Base-by-base conservation (phyloP, 1,284 basidiomycete genomes). In the Puccinia novopanici region DNA sequence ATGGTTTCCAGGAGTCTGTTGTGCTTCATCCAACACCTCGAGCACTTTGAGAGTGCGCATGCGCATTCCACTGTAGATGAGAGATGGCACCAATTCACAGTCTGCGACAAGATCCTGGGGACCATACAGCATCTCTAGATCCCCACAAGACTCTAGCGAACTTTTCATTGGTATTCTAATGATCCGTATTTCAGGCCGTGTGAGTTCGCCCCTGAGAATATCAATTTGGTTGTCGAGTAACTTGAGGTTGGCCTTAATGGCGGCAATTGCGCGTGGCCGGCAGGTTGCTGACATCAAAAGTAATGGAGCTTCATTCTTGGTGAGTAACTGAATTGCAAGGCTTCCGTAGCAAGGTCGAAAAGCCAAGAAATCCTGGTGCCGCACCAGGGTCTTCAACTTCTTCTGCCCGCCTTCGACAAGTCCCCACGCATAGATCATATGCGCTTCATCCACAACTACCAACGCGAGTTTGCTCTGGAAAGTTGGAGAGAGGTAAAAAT, bases 391-490 rank as follows among this genome's bases (percentile, higher is more conserved):
- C n/a, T n/a, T n/a, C n/a, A n/a, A n/a, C n/a, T n/a, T n/a, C n/a
- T n/a, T n/a, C n/a, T n/a, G n/a, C n/a, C n/a, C n/a, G n/a, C n/a
- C n/a, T n/a, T n/a, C n/a, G n/a, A n/a, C n/a, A n/a, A n/a, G n/a
- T n/a, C n/a, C n/a, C n/a, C n/a, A n/a, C n/a, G n/a, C n/a, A n/a
- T n/a, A n/a, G n/a, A n/a, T n/a, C n/a, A n/a, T n/a, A n/a, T n/a
- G n/a, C n/a, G n/a, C n/a, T n/a, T n/a, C n/a, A n/a, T n/a, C n/a
- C n/a, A n/a, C n/a, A n/a, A 74, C 72, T 17, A 59, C 42, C 37
- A 57, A 74, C 2, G 54, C 42, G 1, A 73, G 71, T 15, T 45
- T 73, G 34, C 71, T 57, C 57, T 73, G 71, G 17, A 74, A 74
- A 3, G 54, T 40, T 3, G 50, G 27, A 24, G 72, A 74, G 34